Percentiles rank a stretch among this genome's conserved stretches.
Conservation (phyloP, 805 yeast genomes). For the Blastobotrys americana region DNA sequence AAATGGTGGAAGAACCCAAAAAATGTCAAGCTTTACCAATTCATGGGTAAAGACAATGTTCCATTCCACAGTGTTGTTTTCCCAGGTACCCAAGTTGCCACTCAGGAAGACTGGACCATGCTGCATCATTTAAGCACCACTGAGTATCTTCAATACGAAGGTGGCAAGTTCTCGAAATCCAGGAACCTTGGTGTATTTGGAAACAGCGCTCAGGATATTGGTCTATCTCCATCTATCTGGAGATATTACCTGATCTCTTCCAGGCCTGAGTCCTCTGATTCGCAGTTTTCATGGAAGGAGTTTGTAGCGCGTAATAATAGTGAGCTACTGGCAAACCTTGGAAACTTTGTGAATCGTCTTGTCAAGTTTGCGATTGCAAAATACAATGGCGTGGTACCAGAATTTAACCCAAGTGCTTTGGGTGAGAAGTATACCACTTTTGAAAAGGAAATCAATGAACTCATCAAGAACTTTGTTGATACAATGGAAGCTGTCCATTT, state of each 20-base stretch:
- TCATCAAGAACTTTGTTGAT: conserved; percentile 54
- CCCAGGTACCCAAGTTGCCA: conserved; percentile 90
- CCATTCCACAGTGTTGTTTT: conserved; percentile 98
- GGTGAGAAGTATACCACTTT: conserved; percentile 38
- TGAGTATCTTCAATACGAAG: conserved; percentile 94
- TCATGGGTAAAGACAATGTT: conserved; percentile 99
- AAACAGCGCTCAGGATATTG: conserved; percentile 91
- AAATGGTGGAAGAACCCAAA: conserved; percentile 96
- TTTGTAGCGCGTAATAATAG: conserved; percentile 90
- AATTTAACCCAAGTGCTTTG: conserved; percentile 41
- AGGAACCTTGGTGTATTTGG: conserved; percentile 98
- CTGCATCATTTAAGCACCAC: conserved; percentile 88
- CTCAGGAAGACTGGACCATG: conserved; percentile 83
- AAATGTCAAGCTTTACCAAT: conserved; percentile 80
- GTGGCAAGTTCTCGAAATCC: conserved; percentile 97
- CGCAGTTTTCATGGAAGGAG: conserved; percentile 96
- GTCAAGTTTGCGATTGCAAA: conserved; percentile 85
- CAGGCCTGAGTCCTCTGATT: conserved; percentile 92
- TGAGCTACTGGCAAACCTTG: conserved; percentile 90
- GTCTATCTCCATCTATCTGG: conserved; percentile 91
- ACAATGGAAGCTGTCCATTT: conserved; percentile 74
- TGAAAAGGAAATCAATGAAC: conserved; percentile 51
- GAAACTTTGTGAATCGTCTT: conserved; percentile 92
- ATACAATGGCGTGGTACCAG: conserved; percentile 84
- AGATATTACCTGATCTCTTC: conserved; percentile 88